These are phyloP conservation scores for Lagenidium sp. DNA, from an alignment of 352 stramenopile species.

Conservation along the genomic window DNA sequence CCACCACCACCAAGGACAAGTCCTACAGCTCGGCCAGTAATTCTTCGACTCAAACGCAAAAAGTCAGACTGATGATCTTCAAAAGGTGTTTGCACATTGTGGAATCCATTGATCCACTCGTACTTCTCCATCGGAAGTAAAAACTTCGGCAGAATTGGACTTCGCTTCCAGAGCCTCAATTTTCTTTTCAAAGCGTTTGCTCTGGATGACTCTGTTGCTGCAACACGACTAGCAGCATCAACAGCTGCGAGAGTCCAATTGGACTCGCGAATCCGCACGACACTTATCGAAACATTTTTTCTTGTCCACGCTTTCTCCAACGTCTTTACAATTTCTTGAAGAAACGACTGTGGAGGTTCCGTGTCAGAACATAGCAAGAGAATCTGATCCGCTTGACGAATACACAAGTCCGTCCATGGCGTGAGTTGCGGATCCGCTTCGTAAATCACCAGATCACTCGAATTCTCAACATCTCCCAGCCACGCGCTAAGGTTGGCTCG, in stretches of 20 bases:
- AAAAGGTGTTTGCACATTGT: slow-evolving; percentile 80
- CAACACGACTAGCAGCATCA: slow-evolving; percentile 27
- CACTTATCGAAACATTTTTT: slow-evolving; percentile 63
- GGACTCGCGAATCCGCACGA: slow-evolving; percentile 69
- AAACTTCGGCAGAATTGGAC: slow-evolving; percentile 52
- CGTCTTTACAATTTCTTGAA: slow-evolving; percentile 65
- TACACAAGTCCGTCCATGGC: slow-evolving; percentile 74
- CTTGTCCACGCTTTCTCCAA: slow-evolving; percentile 60
- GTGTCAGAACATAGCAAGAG: slow-evolving; percentile 72
- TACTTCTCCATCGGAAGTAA: slow-evolving; percentile 78
- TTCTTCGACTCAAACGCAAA: slow-evolving; percentile 78
- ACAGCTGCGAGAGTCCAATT: slow-evolving; percentile 63
- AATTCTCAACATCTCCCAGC: slow-evolving; percentile 76
- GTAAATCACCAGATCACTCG: slow-evolving; percentile 73
- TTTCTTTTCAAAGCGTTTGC: slow-evolving; percentile 47
- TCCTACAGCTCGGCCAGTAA: slow-evolving; percentile 90
- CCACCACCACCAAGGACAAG: slow-evolving; percentile 92
- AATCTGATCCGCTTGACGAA: slow-evolving; percentile 80
- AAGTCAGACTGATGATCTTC: slow-evolving; percentile 68
- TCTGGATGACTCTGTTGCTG: slow-evolving; percentile 37
- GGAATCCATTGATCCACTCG: slow-evolving; percentile 80
- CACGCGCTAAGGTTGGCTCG: slow-evolving; percentile 65
- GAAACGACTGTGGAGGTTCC: slow-evolving; percentile 49
- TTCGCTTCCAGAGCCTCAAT: slow-evolving; percentile 44
- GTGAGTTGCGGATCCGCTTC: slow-evolving; percentile 66